These are phyloP conservation scores for Didymella arachidicola DNA, from an alignment of 2,329 filamentous ascomycete species.

Conservation along the genomic window DNA sequence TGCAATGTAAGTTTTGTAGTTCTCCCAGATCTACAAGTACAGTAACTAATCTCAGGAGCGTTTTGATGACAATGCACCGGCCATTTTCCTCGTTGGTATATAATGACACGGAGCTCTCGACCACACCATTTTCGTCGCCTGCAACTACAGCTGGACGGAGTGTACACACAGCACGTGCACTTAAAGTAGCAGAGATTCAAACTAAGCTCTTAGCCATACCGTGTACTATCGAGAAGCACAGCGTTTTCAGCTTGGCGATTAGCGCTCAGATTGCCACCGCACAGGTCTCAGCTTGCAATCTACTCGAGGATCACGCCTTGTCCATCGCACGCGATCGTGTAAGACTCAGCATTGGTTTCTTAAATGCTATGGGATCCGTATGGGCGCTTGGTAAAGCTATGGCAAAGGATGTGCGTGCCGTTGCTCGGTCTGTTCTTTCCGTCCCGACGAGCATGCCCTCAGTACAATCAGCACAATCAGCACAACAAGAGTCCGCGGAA, in stretches of 20 bases:
- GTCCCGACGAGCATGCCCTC: constrained; percentile 19
- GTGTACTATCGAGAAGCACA: constrained; percentile 75
- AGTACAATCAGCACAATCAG: constrained; percentile 3
- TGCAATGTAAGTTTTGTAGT: constrained; percentile 48
- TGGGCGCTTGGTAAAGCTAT: constrained; percentile 76
- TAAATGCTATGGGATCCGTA: constrained; percentile 70
- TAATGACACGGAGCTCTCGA: constrained; percentile 40
- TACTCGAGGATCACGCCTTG: constrained; percentile 61
- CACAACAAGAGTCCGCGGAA: constrained; percentile 20
- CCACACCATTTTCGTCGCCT: constrained; percentile 68
- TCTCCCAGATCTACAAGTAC: neutral
- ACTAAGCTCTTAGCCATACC: constrained; percentile 78
- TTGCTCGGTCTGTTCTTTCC: constrained; percentile 72
- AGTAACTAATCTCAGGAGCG: constrained; percentile 24
- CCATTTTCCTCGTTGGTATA: constrained; percentile 48
- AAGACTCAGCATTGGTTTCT: constrained; percentile 76
- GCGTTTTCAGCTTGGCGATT: constrained; percentile 41
- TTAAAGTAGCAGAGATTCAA: constrained; percentile 78
- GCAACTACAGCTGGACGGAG: constrained; percentile 50
- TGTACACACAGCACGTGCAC: constrained; percentile 77
- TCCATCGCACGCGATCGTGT: constrained; percentile 76
- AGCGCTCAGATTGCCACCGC: constrained; percentile 39
- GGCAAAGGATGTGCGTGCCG: constrained; percentile 74
- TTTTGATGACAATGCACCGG: constrained; percentile 51
- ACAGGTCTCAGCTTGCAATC: constrained; percentile 69